phyloP scores from a whole-genome alignment of 257 asterid genomes.

The Coffea eugenioides region DNA sequence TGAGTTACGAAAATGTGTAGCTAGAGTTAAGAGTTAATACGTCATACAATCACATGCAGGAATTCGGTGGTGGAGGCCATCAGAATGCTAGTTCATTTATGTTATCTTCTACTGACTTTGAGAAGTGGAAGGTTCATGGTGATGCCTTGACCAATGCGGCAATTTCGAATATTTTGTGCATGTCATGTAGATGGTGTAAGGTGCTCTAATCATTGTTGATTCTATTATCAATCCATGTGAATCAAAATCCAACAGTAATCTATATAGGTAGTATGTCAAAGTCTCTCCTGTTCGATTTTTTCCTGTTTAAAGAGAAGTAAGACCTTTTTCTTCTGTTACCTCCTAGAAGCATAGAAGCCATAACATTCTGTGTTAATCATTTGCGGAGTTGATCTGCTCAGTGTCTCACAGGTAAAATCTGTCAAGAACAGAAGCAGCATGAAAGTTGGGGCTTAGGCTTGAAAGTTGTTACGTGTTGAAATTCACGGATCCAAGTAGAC shows the following conservation, averaged over 20 bases:
- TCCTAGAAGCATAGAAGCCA: background rate
- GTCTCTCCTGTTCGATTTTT: background rate
- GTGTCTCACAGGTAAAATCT: background rate
- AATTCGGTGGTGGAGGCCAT: slow-evolving; percentile 88
- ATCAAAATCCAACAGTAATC: background rate
- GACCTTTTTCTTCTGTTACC: background rate
- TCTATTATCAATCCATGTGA: background rate
- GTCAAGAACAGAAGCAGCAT: too few species aligned
- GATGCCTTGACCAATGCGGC: background rate
- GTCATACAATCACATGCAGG: slow-evolving; percentile 36
- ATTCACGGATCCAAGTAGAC: too few species aligned
- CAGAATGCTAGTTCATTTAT: slow-evolving; percentile 78
- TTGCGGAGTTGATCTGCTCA: background rate
- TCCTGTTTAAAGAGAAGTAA: background rate
- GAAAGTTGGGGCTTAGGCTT: too few species aligned
- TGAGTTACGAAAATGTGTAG: slow-evolving; percentile 5
- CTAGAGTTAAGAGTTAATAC: slow-evolving; percentile 16
- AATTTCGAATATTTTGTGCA: background rate
- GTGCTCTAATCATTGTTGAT: background rate
- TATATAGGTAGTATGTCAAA: background rate
- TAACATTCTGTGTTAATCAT: too few species aligned
- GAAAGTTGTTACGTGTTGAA: too few species aligned
- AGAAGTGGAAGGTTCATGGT: slow-evolving; percentile 52
- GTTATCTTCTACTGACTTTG: slow-evolving; percentile 47
- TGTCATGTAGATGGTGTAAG: background rate